Evolutionary conservation across 768 basidiomycete genomes (phyloP).

Genomic region (Fomitopsis pulvina): DNA sequence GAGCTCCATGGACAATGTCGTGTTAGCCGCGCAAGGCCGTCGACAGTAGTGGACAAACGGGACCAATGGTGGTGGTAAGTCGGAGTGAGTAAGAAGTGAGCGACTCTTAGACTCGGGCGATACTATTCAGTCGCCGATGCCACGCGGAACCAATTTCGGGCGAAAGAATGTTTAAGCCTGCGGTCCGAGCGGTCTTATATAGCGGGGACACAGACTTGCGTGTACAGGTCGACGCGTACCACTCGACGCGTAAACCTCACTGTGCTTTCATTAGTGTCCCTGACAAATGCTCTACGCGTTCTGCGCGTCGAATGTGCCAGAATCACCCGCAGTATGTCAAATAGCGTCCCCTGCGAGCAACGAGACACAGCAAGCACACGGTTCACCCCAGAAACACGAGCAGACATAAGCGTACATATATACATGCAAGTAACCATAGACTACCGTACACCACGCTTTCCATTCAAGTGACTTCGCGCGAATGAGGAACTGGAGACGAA

Average conservation of each 20-base stretch:
- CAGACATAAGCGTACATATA: too few species aligned
- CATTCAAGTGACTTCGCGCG: constrained; percentile 15
- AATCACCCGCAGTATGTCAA: too few species aligned
- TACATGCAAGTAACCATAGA: too few species aligned
- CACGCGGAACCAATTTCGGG: background rate
- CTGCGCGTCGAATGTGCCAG: constrained; percentile 13
- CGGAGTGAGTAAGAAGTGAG: background rate
- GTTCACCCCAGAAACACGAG: too few species aligned
- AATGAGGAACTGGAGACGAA: constrained; percentile 22
- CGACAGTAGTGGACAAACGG: background rate
- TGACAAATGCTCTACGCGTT: constrained; percentile 6
- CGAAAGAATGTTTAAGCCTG: background rate
- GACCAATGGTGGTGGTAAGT: background rate
- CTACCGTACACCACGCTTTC: constrained; percentile 7
- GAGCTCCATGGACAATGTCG: constrained; percentile 45
- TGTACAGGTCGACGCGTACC: constrained; percentile 5
- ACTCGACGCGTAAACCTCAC: background rate
- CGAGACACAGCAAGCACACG: too few species aligned
- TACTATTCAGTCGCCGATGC: background rate
- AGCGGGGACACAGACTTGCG: constrained; percentile 8
- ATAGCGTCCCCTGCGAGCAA: too few species aligned
- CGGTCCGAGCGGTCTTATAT: background rate
- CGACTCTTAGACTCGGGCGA: background rate
- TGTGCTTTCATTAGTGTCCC: background rate
- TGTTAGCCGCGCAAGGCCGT: background rate